A percentile compares a stretch with the other conserved stretches of the same genome.
phyloP scores from a whole-genome alignment of 345 rosid species.

The Syzygium grande region DNA sequence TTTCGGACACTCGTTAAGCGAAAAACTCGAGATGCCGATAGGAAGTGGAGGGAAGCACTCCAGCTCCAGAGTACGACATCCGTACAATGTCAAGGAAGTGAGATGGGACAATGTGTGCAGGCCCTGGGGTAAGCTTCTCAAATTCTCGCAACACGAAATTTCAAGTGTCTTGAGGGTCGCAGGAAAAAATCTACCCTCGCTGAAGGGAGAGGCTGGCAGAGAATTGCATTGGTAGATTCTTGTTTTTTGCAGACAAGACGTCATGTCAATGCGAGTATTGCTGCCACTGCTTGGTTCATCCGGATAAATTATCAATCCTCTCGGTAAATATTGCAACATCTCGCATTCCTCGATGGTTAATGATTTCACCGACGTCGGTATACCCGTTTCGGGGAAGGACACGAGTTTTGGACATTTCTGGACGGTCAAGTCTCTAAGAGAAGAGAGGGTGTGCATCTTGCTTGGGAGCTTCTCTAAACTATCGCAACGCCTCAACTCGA shows the following conservation, averaged over 20 bases:
- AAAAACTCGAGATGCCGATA: rapidly evolving
- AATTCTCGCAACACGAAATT: rapidly evolving
- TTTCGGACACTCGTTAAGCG: rapidly evolving
- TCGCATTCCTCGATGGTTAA: rapidly evolving
- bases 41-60: neutral
- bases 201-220: rapidly evolving
- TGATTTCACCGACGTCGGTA: neutral
- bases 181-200: neutral
- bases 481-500: rapidly evolving
- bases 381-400: neutral
- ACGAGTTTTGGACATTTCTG: rapidly evolving
- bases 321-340: neutral
- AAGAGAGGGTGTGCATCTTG: neutral
- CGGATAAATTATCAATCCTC: too few species aligned
- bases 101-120: neutral
- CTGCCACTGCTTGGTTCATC: too few species aligned
- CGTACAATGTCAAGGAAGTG: rapidly evolving
- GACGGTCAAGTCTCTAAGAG: rapidly evolving
- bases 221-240: rapidly evolving
- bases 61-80: neutral
- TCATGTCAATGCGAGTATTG: too few species aligned
- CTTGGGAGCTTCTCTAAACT: neutral
- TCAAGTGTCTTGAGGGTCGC: neutral
- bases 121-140: neutral
- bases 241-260: too few species aligned